Base-by-base conservation (phyloP, 805 yeast species). In the Saturnispora quitensis region DNA sequence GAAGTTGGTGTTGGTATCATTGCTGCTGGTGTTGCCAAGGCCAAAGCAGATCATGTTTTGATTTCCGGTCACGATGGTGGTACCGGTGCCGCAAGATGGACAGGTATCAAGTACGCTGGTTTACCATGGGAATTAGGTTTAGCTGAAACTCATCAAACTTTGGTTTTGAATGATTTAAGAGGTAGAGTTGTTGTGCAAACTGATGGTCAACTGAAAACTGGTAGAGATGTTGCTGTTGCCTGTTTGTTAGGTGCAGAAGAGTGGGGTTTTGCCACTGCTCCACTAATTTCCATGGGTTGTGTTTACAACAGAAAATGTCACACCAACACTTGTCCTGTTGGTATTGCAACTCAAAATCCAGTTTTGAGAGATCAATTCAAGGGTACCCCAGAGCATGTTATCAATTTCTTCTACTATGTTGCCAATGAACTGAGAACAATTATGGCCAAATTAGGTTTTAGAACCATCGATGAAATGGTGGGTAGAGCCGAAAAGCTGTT, bases 61-160 rank as follows among this genome's bases (percentile, higher is more conserved):
- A 87, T 91, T 58, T 87, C 97, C 55, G 98, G 98, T 63, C 97
- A 95, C 65, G 98, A 91, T 70, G 99, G 99, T 80, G 99, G 99
- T 75, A 91, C 99, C 53, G 99, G 99, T 82, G 99, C 99, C 54
- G 91, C 97, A 54, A 81, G 95, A 69, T 88, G 95, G 89, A 90
- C 97, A 20, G 93, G 96, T 67, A 89, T 91, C 67, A 90, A 90
- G 68, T 84, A 90, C 67, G 97, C 99, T 53, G 98, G 99, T 71
- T 77, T 91, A 59, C 98, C 99, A 47, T 91, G 99, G 99, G 99
- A 91, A 71, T 78, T 91, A 61, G 99, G 99, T 66, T 78, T 91
- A 57, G 98, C 98, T 53, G 99, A 91, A 74, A 86, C 98, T 20
- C 99, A 91, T 67, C 99, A 91, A 75, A 93, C 99, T 27, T 76